Conservation (phyloP, 139 green algal genomes). For the Chlamydomonas sphaeroides region DNA sequence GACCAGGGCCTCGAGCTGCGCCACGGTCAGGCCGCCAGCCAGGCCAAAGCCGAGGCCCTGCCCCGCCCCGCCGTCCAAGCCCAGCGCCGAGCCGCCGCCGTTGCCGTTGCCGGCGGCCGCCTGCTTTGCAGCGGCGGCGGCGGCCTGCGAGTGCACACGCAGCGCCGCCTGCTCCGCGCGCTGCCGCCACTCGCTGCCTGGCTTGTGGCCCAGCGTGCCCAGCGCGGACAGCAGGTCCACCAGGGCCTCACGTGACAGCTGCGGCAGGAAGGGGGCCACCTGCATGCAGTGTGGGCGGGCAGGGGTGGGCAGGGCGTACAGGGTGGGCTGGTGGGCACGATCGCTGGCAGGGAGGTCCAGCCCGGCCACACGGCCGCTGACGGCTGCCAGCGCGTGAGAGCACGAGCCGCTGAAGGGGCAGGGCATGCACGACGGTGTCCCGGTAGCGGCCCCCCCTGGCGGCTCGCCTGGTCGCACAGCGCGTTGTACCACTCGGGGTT, state of each 20-base stretch:
- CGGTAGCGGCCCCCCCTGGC: too few relatives aligned
- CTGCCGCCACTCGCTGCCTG: neutral
- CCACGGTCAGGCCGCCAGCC: neutral
- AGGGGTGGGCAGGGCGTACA: too few relatives aligned
- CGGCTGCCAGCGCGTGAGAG: too few relatives aligned
- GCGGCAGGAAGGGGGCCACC: constrained; percentile 7
- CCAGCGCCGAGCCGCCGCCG: neutral
- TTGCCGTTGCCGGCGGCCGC: neutral
- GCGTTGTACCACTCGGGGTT: constrained; percentile 39
- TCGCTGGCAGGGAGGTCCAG: too few relatives aligned
- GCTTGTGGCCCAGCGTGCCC: constrained; percentile 20
- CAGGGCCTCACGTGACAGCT: neutral
- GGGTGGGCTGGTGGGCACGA: too few relatives aligned
- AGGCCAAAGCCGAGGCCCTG: too few relatives aligned
- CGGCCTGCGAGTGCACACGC: neutral
- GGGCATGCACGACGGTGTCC: too few relatives aligned
- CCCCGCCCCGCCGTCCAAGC: too few relatives aligned
- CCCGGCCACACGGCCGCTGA: too few relatives aligned
- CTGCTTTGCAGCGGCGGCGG: neutral
- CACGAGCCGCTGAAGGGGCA: too few relatives aligned
- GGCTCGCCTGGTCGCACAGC: constrained; percentile 36
- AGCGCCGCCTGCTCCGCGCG: neutral
- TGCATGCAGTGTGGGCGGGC: too few relatives aligned
- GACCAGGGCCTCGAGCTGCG: constrained; percentile 29
- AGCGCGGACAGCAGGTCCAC: constrained; percentile 1